Percentiles rank a stretch among this genome's conserved stretches.
These are phyloP conservation scores for Phytophthora tentaculata DNA, from an alignment of 352 stramenopile species.

Conservation along the genomic window DNA sequence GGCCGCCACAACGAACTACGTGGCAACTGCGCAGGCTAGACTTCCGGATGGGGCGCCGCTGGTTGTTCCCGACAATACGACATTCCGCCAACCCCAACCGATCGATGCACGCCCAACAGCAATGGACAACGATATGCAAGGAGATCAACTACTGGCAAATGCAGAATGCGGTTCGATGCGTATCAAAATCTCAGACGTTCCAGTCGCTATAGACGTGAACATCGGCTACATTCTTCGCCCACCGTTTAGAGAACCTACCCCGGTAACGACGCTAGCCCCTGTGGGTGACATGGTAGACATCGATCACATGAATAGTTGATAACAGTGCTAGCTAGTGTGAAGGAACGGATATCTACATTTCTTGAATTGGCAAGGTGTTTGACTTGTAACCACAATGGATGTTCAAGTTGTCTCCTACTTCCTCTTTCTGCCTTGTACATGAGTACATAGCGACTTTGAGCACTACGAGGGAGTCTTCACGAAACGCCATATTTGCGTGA, in stretches of 20 bases:
- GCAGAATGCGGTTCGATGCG: not conserved
- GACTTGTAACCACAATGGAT: not conserved
- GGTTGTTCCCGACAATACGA: not conserved
- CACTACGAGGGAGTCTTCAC: not conserved
- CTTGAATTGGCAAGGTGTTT: not conserved
- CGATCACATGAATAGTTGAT: not conserved
- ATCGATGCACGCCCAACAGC: not conserved
- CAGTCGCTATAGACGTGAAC: not conserved
- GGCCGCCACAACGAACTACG: not conserved
- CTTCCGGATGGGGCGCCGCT: not conserved
- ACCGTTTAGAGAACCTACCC: not conserved
- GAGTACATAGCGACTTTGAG: not conserved
- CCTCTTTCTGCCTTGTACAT: not conserved
- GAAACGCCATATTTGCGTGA: conserved; percentile 1
- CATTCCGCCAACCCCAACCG: not conserved
- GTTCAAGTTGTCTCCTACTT: not conserved
- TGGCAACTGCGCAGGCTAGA: not conserved
- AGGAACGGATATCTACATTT: not conserved
- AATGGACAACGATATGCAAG: not conserved
- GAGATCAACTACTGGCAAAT: not conserved
- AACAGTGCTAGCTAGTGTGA: not conserved
- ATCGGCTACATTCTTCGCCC: not conserved
- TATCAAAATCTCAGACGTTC: not conserved
- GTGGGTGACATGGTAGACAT: not conserved
- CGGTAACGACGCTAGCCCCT: not conserved